Conservation (phyloP, 345 rosid species). For the Linum tenue region DNA sequence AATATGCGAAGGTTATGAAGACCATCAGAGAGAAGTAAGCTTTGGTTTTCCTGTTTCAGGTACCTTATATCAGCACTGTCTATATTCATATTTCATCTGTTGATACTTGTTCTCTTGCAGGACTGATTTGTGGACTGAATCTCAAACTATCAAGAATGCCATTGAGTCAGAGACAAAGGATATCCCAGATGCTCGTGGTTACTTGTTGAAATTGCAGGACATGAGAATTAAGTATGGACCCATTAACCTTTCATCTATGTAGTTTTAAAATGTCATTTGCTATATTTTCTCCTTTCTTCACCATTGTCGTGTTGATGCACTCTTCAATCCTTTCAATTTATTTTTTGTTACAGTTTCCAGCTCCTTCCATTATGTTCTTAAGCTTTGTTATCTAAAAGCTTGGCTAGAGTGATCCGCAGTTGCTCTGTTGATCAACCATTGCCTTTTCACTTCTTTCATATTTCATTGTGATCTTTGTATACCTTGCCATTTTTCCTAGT, state of each 20-base stretch:
- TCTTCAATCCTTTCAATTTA: too few relatives aligned
- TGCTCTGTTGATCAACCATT: too few relatives aligned
- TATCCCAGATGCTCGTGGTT: conserved; percentile 83
- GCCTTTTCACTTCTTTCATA: too few relatives aligned
- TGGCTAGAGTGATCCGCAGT: too few relatives aligned
- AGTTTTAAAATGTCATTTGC: not conserved
- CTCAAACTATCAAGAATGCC: conserved; percentile 59
- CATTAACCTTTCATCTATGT: not conserved
- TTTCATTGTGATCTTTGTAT: too few relatives aligned
- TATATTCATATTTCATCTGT: not conserved
- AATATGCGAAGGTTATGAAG: conserved; percentile 84
- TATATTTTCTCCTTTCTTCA: not conserved
- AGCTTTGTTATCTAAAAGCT: too few relatives aligned
- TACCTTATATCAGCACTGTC: not conserved
- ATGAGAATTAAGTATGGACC: conserved; percentile 52
- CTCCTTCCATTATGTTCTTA: too few relatives aligned
- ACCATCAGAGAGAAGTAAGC: conserved; percentile 79
- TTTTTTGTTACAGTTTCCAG: too few relatives aligned
- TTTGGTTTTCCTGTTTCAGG: conserved; percentile 1
- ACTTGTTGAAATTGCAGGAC: conserved; percentile 65
- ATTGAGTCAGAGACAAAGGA: conserved; percentile 56
- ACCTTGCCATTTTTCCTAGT: not conserved
- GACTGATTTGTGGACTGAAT: conserved; percentile 78
- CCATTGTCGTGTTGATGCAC: too few relatives aligned
- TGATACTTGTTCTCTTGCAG: conserved; percentile 34